Base-by-base conservation (phyloP, 495 filamentous ascomycete genomes). In the Neurospora sp. region DNA sequence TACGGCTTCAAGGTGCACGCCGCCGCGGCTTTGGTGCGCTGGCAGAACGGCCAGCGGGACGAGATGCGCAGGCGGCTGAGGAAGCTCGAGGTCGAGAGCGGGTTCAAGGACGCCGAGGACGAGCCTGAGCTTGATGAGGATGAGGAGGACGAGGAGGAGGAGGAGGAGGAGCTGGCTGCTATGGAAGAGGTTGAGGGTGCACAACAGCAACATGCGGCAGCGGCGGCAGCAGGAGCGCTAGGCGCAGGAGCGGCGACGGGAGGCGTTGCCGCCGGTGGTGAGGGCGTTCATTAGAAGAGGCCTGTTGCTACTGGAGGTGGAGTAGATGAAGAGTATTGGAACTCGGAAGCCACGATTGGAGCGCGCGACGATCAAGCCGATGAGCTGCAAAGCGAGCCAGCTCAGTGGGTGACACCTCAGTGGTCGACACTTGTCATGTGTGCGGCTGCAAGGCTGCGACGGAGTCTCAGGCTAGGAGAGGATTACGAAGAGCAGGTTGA, bases 1-100 rank as follows among this genome's bases (percentile, higher is more conserved):
- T 99, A 94, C 81, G 96, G 96, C 18, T 99, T 99, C 86, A 93
- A 92, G 76, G 93, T 98, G 8, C 96, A 98, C 83, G 92, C 94
- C 3, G 88, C 90, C 35, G 96, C 96, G 1, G 93, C 96, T 5
- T 82, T 99, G 74, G 90, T 91, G 61, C 88, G 96, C 73, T 99
- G 94, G 96, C 96, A 99, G 84, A 90, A 94, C 75, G 84, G 81
- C 65, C 86, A 90, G 79, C 87, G 94, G 69, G 91, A 93, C 68
- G 90, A 93, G 61, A 92, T 95, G 89, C 89, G 91, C 74, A 85
- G 87, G 72, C 85, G 93, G 42, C 78, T 90, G 44, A 86, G 85
- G 39, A 89, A 87, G 78, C 77, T 88, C 70, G 87, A 89, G 75
- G 82, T 87, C 59, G 88, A 89, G 41, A 87, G 85, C 70, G 88